A percentile compares a stretch with the other conserved stretches of the same genome.
Evolutionary conservation across 192 early-diverging fungal genomes (phyloP).

Genomic region (Gigaspora rosea): DNA sequence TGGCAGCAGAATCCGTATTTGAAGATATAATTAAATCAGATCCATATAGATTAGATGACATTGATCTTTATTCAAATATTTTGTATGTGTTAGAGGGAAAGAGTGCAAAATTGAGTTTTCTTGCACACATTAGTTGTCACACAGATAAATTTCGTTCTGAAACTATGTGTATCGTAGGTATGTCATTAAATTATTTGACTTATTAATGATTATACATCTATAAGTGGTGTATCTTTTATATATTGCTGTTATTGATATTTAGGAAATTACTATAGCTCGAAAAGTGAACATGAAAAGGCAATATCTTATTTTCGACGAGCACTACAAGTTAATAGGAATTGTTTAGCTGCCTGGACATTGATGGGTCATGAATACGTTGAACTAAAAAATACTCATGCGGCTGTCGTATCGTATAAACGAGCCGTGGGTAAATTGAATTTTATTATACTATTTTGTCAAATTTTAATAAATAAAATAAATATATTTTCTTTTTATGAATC

Average conservation of each 20-base stretch:
- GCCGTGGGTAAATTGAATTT: conserved; percentile 62
- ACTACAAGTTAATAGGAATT: conserved; percentile 74
- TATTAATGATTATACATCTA: too few relatives aligned
- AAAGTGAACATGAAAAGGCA: conserved; percentile 81
- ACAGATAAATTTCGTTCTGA: conserved; percentile 85
- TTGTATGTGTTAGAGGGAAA: conserved; percentile 76
- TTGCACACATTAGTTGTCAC: conserved; percentile 72
- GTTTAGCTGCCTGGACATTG: conserved; percentile 84
- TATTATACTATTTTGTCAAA: background rate
- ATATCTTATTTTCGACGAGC: conserved; percentile 86
- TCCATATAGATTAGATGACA: conserved; percentile 78
- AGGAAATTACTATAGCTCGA: conserved; percentile 89
- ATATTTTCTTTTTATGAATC: background rate
- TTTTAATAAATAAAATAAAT: background rate
- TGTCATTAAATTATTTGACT: background rate
- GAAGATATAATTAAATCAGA: conserved; percentile 66
- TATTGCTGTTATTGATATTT: too few relatives aligned
- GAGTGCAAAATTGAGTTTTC: conserved; percentile 65
- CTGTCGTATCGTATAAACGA: conserved; percentile 84
- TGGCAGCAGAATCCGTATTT: conserved; percentile 69
- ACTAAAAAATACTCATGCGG: conserved; percentile 84
- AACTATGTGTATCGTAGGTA: conserved; percentile 79
- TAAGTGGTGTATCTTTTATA: too few relatives aligned
- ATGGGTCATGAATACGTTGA: conserved; percentile 96
- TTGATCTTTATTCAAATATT: conserved; percentile 86